Evolutionary conservation across 2,329 filamentous ascomycete species (phyloP).

Genomic region (Hymenoscyphus salicellus): DNA sequence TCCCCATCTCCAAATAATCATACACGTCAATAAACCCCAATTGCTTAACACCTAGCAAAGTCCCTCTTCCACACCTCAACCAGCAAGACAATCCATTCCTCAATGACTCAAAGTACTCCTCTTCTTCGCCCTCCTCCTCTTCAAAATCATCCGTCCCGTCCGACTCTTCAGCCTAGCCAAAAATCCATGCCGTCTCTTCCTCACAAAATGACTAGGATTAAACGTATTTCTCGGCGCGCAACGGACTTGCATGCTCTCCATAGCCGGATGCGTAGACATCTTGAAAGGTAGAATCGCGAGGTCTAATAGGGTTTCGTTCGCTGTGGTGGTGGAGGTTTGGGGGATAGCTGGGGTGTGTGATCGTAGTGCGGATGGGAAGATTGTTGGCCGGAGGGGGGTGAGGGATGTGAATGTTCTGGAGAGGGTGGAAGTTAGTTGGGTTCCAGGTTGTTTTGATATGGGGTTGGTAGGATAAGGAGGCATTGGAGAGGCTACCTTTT

Average conservation of each 20-base stretch:
- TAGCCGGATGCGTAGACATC: constrained; percentile 33
- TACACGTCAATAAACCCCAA: background rate
- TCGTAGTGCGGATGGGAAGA: constrained; percentile 21
- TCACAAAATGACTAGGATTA: constrained; percentile 37
- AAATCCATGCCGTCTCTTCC: constrained; percentile 39
- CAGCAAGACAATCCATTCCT: background rate
- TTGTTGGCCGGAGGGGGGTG: constrained; percentile 29
- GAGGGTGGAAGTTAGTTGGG: background rate
- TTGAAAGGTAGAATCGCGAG: constrained; percentile 28
- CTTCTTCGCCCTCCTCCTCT: constrained; percentile 34
- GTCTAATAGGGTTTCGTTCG: constrained; percentile 22
- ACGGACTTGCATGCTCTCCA: constrained; percentile 32
- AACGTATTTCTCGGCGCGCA: constrained; percentile 37
- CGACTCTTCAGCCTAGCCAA: constrained; percentile 35
- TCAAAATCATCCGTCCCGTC: constrained; percentile 33
- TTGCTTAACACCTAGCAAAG: background rate
- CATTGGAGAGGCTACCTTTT: constrained; percentile 23
- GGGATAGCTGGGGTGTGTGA: background rate
- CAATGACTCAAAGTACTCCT: constrained; percentile 38
- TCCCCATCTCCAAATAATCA: background rate
- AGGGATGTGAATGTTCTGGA: constrained; percentile 35
- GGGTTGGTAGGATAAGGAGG: background rate
- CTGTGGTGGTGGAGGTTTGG: constrained; percentile 1
- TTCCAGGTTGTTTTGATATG: constrained; percentile 5
- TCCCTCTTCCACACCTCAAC: too few species aligned